Evolutionary conservation across 108 stramenopile genomes (phyloP).

Genomic region (Nitzschia sp.): DNA sequence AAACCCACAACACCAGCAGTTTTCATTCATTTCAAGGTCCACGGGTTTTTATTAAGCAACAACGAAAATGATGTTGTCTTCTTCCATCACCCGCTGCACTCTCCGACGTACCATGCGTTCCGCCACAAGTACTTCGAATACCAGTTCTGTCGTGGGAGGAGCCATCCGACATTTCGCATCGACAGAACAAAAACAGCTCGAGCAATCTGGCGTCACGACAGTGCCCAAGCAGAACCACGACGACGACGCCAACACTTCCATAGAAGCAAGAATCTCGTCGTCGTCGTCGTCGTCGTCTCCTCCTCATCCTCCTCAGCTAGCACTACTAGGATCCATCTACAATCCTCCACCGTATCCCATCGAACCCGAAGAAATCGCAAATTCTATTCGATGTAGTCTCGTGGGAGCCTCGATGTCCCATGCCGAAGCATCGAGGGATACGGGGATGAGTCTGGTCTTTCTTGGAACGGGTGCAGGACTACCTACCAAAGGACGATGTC

Average conservation of each 20-base stretch:
- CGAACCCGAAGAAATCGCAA: neutral
- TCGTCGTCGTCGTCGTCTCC: neutral
- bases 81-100: neutral
- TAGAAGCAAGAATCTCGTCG: too few species aligned
- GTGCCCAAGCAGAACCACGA: neutral
- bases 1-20: too few species aligned
- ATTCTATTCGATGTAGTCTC: slow-evolving; percentile 3
- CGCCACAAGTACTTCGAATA: too few species aligned
- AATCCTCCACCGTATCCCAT: slow-evolving; percentile 31
- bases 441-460: slow-evolving; percentile 64
- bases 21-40: too few species aligned
- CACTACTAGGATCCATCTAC: slow-evolving; percentile 30
- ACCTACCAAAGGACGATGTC: slow-evolving; percentile 40
- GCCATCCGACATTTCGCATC: slow-evolving; percentile 65
- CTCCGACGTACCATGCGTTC: slow-evolving; percentile 33
- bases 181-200: slow-evolving; percentile 81
- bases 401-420: neutral
- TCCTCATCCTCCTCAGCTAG: neutral
- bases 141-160: too few species aligned
- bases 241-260: neutral
- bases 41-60: too few species aligned
- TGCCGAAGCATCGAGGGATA: slow-evolving; percentile 5
- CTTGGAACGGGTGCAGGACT: slow-evolving; percentile 74
- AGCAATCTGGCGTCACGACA: slow-evolving; percentile 55
- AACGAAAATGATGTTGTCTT: slow-evolving; percentile 14